phyloP scores from a whole-genome alignment of 352 stramenopile genomes.

The Globisporangium ultimum region DNA sequence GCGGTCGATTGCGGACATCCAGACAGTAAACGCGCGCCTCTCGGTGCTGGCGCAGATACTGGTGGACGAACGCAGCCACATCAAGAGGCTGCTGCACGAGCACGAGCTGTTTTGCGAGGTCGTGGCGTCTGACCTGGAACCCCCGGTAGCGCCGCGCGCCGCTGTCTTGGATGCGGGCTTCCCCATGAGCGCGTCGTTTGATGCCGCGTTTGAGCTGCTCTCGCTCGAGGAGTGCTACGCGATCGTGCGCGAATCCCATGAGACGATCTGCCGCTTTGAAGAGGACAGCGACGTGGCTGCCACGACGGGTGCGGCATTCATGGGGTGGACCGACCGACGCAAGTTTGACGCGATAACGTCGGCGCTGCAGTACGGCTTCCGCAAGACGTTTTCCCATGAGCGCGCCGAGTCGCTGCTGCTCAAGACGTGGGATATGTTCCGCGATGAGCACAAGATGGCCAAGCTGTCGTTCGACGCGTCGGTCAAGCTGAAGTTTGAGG shows the following conservation, averaged over 20 bases:
- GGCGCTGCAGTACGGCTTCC: slow-evolving; percentile 43
- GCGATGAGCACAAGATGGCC: slow-evolving; percentile 34
- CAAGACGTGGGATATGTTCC: slow-evolving; percentile 43
- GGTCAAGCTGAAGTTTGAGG: slow-evolving; percentile 39
- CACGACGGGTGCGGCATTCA: slow-evolving; percentile 40
- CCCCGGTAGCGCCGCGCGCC: neutral
- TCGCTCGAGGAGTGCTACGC: slow-evolving; percentile 33
- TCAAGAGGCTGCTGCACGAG: slow-evolving; percentile 27
- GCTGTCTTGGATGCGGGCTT: slow-evolving; percentile 17
- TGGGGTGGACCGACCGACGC: slow-evolving; percentile 56
- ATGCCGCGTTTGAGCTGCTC: slow-evolving; percentile 16
- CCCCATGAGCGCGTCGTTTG: slow-evolving; percentile 33
- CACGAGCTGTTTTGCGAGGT: slow-evolving; percentile 34
- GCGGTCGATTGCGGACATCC: slow-evolving; percentile 3
- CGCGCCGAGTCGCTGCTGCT: slow-evolving; percentile 30
- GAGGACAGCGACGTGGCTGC: slow-evolving; percentile 29
- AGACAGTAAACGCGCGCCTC: slow-evolving; percentile 27
- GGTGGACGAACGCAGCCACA: slow-evolving; percentile 32
- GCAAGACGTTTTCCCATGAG: slow-evolving; percentile 34
- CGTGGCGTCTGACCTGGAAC: neutral
- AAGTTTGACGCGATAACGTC: slow-evolving; percentile 26
- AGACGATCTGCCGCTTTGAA: slow-evolving; percentile 44
- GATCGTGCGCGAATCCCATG: slow-evolving; percentile 56
- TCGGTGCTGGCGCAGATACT: slow-evolving; percentile 33
- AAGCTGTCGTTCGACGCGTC: slow-evolving; percentile 43